These are phyloP conservation scores for Solanum arcanum DNA, from an alignment of 257 asterid species.

Conservation along the genomic window DNA sequence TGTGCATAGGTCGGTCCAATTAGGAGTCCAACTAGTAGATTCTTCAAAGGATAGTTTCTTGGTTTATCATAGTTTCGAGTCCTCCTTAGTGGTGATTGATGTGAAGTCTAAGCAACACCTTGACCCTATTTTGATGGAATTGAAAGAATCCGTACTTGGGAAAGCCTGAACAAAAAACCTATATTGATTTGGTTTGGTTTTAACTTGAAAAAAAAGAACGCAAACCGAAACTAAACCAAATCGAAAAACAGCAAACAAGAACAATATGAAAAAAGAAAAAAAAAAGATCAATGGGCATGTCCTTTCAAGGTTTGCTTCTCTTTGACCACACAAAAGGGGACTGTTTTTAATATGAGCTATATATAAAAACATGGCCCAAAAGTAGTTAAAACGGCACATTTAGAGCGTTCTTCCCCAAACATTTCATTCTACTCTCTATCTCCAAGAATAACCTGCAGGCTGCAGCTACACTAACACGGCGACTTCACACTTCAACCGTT, in stretches of 20 bases:
- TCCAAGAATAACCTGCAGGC: neutral
- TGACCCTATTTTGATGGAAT: too few relatives aligned
- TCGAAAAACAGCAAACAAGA: neutral
- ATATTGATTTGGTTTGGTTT: neutral
- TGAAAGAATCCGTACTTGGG: too few relatives aligned
- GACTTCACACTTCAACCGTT: neutral
- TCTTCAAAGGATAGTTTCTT: too few relatives aligned
- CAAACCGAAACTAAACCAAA: neutral
- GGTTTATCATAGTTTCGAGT: too few relatives aligned
- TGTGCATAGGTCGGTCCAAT: too few relatives aligned
- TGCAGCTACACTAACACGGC: neutral
- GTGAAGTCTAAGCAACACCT: too few relatives aligned
- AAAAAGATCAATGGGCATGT: neutral
- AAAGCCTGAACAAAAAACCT: neutral
- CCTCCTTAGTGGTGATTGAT: too few relatives aligned
- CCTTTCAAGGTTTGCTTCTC: neutral
- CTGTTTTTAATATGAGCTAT: neutral
- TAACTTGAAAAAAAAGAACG: neutral
- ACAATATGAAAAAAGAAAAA: neutral
- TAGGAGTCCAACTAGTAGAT: too few relatives aligned
- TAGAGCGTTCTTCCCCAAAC: neutral
- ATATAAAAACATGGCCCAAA: neutral
- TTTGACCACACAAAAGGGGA: neutral
- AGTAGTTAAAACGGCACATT: neutral
- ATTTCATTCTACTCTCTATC: neutral